A percentile compares a stretch with the other conserved stretches of the same genome.
phyloP scores from a whole-genome alignment of 208 protist species.

The Crithidia sp. region DNA sequence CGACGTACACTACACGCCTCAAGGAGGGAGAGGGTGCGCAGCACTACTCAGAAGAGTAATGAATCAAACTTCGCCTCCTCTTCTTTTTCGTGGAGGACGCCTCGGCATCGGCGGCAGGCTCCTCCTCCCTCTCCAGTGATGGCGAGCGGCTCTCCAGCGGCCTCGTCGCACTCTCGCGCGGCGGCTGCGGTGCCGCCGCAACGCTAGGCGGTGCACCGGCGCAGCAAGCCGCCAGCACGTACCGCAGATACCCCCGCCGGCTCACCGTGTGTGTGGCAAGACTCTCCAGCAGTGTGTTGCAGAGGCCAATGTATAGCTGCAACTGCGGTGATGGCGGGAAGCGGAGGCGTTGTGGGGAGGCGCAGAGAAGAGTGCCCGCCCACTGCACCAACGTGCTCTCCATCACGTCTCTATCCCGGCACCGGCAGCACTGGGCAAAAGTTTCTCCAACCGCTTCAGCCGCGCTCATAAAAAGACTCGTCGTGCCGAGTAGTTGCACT shows the following conservation, averaged over 20 bases:
- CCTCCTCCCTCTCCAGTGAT: no score
- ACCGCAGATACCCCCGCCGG: constrained; percentile 22
- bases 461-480: neutral
- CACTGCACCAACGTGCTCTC: constrained; percentile 25
- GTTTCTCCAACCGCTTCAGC: constrained; percentile 1
- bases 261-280: neutral
- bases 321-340: neutral
- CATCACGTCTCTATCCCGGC: constrained; percentile 22
- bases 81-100: no score
- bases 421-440: constrained; percentile 21
- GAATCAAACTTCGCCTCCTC: no score
- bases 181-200: neutral
- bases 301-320: neutral
- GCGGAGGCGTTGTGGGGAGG: neutral
- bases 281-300: constrained; percentile 5
- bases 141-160: no score
- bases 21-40: no score
- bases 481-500: constrained; percentile 12
- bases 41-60: no score
- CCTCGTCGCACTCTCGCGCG: neutral
- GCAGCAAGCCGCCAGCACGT: constrained; percentile 16
- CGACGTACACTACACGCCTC: no score
- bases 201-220: neutral
- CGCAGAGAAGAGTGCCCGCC: constrained; percentile 1
- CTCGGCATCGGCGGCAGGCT: no score